These are phyloP conservation scores for Alternaria burnsii DNA, from an alignment of 2,329 filamentous ascomycete genomes.

Conservation along the genomic window DNA sequence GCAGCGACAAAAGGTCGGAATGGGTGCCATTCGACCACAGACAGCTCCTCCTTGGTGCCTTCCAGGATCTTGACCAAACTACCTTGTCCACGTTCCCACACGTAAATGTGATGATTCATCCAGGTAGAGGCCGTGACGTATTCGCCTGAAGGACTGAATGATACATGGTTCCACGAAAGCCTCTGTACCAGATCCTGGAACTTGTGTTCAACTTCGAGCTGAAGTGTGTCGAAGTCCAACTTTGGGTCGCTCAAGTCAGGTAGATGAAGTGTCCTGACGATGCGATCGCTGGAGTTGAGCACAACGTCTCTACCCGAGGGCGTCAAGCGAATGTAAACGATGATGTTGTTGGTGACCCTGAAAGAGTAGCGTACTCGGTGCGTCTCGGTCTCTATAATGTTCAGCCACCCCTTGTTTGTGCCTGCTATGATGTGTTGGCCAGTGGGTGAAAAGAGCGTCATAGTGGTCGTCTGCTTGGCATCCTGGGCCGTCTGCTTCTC, in stretches of 20 bases:
- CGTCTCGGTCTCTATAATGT: conserved; percentile 87
- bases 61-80: conserved; percentile 97
- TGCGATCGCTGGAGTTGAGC: conserved; percentile 91
- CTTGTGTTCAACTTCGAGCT: conserved; percentile 93
- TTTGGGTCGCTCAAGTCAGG: conserved; percentile 73
- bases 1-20: conserved; percentile 85
- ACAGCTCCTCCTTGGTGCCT: conserved; percentile 94
- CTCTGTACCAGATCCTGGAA: conserved; percentile 98
- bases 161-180: conserved; percentile 95
- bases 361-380: conserved; percentile 87
- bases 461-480: conserved; percentile 93
- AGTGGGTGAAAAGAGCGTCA: conserved; percentile 83
- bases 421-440: conserved; percentile 91
- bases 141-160: conserved; percentile 91
- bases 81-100: conserved; percentile 94
- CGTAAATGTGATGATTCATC: conserved; percentile 98
- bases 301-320: conserved; percentile 86
- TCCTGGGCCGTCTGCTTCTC: conserved; percentile 92
- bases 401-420: conserved; percentile 95
- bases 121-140: conserved; percentile 96
- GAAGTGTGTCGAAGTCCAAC: conserved; percentile 84
- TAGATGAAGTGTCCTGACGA: conserved; percentile 90
- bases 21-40: conserved; percentile 97
- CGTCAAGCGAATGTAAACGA: conserved; percentile 86
- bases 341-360: conserved; percentile 84